These are phyloP conservation scores for Cyclotella choctawhatcheeana DNA, from an alignment of 108 stramenopile genomes.

Conservation along the genomic window DNA sequence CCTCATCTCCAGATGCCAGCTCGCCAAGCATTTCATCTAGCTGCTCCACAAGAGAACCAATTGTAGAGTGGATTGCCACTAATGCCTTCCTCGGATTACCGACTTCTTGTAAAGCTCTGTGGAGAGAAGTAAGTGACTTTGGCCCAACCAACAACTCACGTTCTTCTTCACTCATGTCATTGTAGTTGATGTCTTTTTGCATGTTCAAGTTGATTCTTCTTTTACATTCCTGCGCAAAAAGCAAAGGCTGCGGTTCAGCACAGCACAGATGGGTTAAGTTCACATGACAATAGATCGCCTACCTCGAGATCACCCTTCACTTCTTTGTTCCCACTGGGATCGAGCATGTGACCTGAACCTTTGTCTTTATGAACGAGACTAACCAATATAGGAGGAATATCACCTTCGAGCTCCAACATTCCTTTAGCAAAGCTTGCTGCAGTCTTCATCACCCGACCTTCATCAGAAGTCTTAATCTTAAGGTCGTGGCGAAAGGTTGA, in stretches of 20 bases:
- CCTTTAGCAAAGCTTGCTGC: slow-evolving; percentile 90
- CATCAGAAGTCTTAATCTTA: slow-evolving; percentile 97
- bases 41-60: slow-evolving; percentile 85
- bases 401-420: slow-evolving; percentile 96
- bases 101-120: slow-evolving; percentile 78
- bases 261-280: neutral
- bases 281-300: neutral
- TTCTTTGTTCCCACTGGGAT: slow-evolving; percentile 95
- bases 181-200: slow-evolving; percentile 85
- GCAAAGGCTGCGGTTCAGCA: neutral
- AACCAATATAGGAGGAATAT: slow-evolving; percentile 97
- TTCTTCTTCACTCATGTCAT: slow-evolving; percentile 65
- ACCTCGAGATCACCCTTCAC: slow-evolving; percentile 86
- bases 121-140: slow-evolving; percentile 66
- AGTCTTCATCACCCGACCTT: slow-evolving; percentile 99
- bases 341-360: slow-evolving; percentile 72
- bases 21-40: slow-evolving; percentile 84
- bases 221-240: slow-evolving; percentile 61
- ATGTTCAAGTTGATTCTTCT: slow-evolving; percentile 77
- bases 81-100: slow-evolving; percentile 91
- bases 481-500: slow-evolving; percentile 99
- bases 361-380: slow-evolving; percentile 97
- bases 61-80: slow-evolving; percentile 78
- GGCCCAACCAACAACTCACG: slow-evolving; percentile 82
- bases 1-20: slow-evolving; percentile 79